phyloP scores from a whole-genome alignment of 1,139 yeast species.

The Blastobotrys buckinghamii region DNA sequence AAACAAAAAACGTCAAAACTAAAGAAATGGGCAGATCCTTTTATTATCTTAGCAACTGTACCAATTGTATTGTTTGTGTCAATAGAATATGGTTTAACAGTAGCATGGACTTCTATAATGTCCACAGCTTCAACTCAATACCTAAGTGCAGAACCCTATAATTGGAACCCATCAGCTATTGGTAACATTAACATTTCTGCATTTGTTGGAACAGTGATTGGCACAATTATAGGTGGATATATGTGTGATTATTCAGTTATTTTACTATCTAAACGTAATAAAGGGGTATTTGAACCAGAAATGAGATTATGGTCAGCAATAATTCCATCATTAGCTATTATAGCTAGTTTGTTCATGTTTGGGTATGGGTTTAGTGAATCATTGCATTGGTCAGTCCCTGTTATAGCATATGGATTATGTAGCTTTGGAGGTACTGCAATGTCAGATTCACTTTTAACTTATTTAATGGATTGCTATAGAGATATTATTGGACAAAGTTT shows the following conservation, averaged over 20 bases:
- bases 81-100: slow-evolving; percentile 15
- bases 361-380: slow-evolving; percentile 15
- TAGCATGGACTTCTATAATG: slow-evolving; percentile 17
- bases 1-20: slow-evolving; percentile 17
- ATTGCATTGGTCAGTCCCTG: slow-evolving; percentile 15
- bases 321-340: slow-evolving; percentile 12
- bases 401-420: slow-evolving; percentile 15
- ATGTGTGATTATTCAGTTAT: slow-evolving; percentile 16
- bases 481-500: slow-evolving; percentile 17
- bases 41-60: slow-evolving; percentile 13
- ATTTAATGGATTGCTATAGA: slow-evolving; percentile 16
- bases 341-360: slow-evolving; percentile 16
- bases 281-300: slow-evolving; percentile 17
- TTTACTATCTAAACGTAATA: slow-evolving; percentile 14
- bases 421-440: slow-evolving; percentile 17
- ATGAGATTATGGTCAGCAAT: slow-evolving; percentile 16
- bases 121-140: slow-evolving; percentile 14
- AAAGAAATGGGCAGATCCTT: slow-evolving; percentile 23
- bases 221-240: slow-evolving; percentile 15
- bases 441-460: slow-evolving; percentile 14
- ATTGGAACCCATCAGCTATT: slow-evolving; percentile 15
- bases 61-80: slow-evolving; percentile 18
- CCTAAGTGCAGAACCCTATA: slow-evolving; percentile 15
- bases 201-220: slow-evolving; percentile 16
- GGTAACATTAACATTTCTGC: slow-evolving; percentile 17